phyloP scores from a whole-genome alignment of 495 filamentous ascomycete species.

The Stereocaulon alpinum region DNA sequence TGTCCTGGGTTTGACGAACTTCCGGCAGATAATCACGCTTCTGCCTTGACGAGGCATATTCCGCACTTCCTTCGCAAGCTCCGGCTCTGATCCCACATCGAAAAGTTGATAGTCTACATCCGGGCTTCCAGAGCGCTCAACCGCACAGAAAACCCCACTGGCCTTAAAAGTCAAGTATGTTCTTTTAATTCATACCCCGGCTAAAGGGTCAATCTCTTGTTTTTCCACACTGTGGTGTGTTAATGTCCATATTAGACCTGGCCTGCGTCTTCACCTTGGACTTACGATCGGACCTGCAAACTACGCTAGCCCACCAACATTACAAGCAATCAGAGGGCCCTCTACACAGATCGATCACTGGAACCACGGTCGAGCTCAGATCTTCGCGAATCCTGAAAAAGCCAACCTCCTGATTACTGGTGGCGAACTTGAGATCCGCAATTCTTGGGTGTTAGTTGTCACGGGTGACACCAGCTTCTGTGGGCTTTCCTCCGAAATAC shows the following conservation, averaged over 20 bases:
- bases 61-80: background rate
- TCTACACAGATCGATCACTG: background rate
- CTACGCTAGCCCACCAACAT: background rate
- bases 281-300: background rate
- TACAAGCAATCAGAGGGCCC: background rate
- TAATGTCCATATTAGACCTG: background rate
- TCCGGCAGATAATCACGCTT: background rate
- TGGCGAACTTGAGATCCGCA: background rate
- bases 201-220: too few species aligned
- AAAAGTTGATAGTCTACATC: background rate
- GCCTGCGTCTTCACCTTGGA: background rate
- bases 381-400: background rate
- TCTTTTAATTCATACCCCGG: background rate
- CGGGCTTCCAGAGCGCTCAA: background rate
- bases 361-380: too few species aligned
- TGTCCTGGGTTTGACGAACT: background rate
- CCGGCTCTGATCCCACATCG: constrained; percentile 6
- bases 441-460: background rate
- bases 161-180: background rate
- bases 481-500: background rate
- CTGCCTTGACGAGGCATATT: background rate
- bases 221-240: background rate
- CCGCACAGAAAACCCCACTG: background rate
- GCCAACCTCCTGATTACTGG: background rate
- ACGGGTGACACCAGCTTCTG: background rate